phyloP scores from a whole-genome alignment of 2,329 filamentous ascomycete genomes.

The Diplodia corticola region DNA sequence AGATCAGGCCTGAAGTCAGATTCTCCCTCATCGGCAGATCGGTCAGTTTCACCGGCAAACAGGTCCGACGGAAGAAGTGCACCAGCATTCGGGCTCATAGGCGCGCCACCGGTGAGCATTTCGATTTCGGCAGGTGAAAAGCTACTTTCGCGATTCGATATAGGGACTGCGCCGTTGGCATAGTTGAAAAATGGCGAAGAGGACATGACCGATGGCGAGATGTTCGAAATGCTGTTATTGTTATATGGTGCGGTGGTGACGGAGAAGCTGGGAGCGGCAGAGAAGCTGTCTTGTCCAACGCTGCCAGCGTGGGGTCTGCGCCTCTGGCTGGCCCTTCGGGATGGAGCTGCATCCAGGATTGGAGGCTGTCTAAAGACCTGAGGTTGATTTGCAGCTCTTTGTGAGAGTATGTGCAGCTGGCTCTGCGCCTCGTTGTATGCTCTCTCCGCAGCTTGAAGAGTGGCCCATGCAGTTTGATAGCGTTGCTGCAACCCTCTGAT shows the following conservation, averaged over 20 bases:
- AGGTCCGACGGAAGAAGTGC: slow-evolving; percentile 70
- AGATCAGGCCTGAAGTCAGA: slow-evolving; percentile 35
- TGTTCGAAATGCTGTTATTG: slow-evolving; percentile 44
- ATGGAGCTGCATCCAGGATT: slow-evolving; percentile 31
- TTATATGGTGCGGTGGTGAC: slow-evolving; percentile 45
- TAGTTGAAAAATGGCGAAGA: slow-evolving; percentile 58
- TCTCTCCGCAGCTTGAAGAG: slow-evolving; percentile 40
- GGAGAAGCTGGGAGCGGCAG: slow-evolving; percentile 36
- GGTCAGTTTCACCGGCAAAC: slow-evolving; percentile 64
- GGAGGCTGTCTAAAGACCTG: slow-evolving; percentile 34
- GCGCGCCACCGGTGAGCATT: slow-evolving; percentile 63
- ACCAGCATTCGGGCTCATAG: slow-evolving; percentile 75
- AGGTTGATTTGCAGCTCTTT: slow-evolving; percentile 41
- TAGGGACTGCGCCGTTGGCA: slow-evolving; percentile 58
- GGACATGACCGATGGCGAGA: slow-evolving; percentile 54
- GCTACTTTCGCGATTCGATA: slow-evolving; percentile 22
- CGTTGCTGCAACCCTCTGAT: slow-evolving; percentile 55
- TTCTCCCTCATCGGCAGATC: slow-evolving; percentile 13
- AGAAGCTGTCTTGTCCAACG: slow-evolving; percentile 38
- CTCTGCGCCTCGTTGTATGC: slow-evolving; percentile 42
- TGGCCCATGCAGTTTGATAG: slow-evolving; percentile 42
- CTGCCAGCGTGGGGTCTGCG: slow-evolving; percentile 34
- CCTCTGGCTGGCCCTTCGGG: slow-evolving; percentile 44
- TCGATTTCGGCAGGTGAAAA: slow-evolving; percentile 61
- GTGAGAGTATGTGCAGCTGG: slow-evolving; percentile 43